Conservation (phyloP, 73 alveolate genomes). For the Tetrahymena thermophila region DNA sequence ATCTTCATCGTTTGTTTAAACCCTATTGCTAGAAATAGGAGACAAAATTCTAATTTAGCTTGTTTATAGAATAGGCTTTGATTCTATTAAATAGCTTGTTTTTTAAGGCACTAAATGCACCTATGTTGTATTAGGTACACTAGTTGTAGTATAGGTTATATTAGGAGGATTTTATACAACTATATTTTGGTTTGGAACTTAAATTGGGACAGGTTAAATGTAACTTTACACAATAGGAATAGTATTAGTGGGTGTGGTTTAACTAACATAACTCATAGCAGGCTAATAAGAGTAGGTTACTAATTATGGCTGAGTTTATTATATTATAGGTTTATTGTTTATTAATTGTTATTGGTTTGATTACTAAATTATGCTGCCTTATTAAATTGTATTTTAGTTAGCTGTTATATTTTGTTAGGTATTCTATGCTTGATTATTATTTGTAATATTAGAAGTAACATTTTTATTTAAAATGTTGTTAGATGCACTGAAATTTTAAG, state of each 20-base stretch:
- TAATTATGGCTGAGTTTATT: background rate
- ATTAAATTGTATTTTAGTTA: background rate
- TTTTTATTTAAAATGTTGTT: no score
- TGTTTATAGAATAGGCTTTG: background rate
- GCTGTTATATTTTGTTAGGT: background rate
- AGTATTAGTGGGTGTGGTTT: background rate
- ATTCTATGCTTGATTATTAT: background rate
- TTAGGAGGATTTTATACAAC: background rate
- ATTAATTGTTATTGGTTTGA: background rate
- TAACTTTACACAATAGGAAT: background rate
- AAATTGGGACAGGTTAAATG: background rate
- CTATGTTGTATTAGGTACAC: background rate
- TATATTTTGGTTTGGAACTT: background rate
- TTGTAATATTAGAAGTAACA: no score
- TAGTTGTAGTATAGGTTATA: background rate
- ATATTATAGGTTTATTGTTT: background rate
- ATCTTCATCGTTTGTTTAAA: background rate
- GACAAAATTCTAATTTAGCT: background rate
- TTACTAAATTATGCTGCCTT: background rate
- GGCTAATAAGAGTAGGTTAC: background rate
- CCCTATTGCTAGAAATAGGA: background rate
- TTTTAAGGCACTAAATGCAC: background rate
- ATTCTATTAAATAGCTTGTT: background rate
- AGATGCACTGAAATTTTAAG: background rate
- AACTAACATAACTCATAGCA: background rate